Conservation (phyloP, 2,329 filamentous ascomycete species). For the Hypoxylon sp. region DNA sequence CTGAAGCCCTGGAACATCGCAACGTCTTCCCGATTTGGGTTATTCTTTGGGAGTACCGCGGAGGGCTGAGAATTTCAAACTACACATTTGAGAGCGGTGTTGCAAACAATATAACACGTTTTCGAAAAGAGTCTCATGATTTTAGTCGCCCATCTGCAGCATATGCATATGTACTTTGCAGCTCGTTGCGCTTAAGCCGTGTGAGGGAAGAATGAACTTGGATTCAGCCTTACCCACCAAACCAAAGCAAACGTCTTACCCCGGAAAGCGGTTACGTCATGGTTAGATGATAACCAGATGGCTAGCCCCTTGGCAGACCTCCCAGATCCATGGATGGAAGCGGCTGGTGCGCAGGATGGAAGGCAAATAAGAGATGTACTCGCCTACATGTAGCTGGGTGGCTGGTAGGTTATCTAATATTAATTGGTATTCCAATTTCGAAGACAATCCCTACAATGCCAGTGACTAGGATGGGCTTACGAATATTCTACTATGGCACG, state of each 20-base stretch:
- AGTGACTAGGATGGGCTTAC: neutral
- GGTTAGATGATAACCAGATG: neutral
- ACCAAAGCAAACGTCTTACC: neutral
- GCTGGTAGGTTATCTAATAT: neutral
- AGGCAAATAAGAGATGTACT: neutral
- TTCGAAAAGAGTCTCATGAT: neutral
- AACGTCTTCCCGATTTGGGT: conserved; percentile 8
- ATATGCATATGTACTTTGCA: neutral
- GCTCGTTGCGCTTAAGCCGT: neutral
- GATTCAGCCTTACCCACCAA: too few species aligned
- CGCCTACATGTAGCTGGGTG: neutral
- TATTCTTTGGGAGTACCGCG: neutral
- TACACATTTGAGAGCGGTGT: neutral
- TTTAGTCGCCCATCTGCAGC: neutral
- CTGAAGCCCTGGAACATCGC: neutral
- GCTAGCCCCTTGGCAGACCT: neutral
- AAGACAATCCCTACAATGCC: neutral
- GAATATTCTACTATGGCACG: neutral
- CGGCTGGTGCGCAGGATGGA: neutral
- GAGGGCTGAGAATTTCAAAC: neutral
- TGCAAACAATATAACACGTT: neutral
- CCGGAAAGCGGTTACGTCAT: neutral
- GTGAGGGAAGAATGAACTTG: neutral
- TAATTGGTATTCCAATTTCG: neutral
- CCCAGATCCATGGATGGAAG: neutral